phyloP scores from a whole-genome alignment of 2,329 filamentous ascomycete species.

The Lasiodiplodia sp. region DNA sequence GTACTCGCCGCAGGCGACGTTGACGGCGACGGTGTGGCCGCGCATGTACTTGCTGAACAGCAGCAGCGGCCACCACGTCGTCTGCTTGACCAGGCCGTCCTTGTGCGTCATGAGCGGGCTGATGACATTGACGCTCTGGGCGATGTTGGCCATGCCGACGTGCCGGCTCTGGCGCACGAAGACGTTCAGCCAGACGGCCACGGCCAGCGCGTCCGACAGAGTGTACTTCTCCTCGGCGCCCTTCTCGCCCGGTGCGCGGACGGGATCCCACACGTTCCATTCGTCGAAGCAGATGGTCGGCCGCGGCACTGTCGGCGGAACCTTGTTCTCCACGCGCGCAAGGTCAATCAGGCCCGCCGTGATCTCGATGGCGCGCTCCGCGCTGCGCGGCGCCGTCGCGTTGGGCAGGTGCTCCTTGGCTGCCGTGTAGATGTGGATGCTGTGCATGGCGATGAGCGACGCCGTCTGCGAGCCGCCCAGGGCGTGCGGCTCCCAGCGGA shows the following conservation, averaged over 20 bases:
- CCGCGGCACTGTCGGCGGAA: constrained; percentile 65
- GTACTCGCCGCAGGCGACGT: constrained; percentile 70
- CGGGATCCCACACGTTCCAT: constrained; percentile 84
- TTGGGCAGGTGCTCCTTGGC: constrained; percentile 53
- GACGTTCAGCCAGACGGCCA: constrained; percentile 77
- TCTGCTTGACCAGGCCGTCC: constrained; percentile 71
- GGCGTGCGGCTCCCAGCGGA: constrained; percentile 59
- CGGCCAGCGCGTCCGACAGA: constrained; percentile 77
- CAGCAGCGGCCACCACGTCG: constrained; percentile 77
- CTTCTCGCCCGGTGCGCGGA: constrained; percentile 72
- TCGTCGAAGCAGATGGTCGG: constrained; percentile 83
- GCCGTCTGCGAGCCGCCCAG: constrained; percentile 57
- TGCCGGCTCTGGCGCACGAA: constrained; percentile 75
- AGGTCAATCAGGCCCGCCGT: constrained; percentile 74
- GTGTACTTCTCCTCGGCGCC: constrained; percentile 79
- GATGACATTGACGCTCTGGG: constrained; percentile 80
- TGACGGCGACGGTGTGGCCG: constrained; percentile 71
- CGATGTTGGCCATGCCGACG: constrained; percentile 80
- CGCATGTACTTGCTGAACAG: constrained; percentile 77
- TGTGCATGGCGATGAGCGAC: constrained; percentile 77
- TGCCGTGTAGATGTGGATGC: constrained; percentile 80
- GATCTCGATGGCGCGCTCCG: constrained; percentile 77
- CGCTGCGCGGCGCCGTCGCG: constrained; percentile 66
- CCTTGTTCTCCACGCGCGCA: constrained; percentile 72
- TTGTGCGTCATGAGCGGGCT: constrained; percentile 76